Conservation (phyloP, 1,284 basidiomycete species). For the Afroboletus lepidellus region DNA sequence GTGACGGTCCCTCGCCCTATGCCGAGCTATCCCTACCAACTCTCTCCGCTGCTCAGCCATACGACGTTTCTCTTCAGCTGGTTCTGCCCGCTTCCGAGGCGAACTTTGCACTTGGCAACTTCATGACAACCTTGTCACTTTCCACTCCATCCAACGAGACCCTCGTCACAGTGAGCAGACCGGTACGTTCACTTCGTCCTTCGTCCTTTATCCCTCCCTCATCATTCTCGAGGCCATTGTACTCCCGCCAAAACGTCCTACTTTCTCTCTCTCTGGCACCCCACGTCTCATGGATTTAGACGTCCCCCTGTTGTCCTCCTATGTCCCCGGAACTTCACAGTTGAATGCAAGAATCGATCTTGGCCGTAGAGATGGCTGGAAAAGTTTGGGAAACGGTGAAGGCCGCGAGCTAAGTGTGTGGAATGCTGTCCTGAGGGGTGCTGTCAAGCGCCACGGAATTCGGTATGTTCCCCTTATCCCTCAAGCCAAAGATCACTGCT, state of each 20-base stretch:
- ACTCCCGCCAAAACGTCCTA: constrained; percentile 36
- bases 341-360: constrained; percentile 58
- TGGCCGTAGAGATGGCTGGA: constrained; percentile 71
- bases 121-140: constrained; percentile 68
- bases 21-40: constrained; percentile 50
- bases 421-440: constrained; percentile 57
- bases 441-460: constrained; percentile 60
- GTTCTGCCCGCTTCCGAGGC: constrained; percentile 61
- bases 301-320: constrained; percentile 54
- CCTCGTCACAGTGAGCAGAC: constrained; percentile 53
- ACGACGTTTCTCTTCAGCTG: constrained; percentile 69
- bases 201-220: constrained; percentile 2
- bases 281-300: constrained; percentile 46
- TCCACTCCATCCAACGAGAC: constrained; percentile 59
- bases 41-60: constrained; percentile 59
- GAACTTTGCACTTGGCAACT: constrained; percentile 74
- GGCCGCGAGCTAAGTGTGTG: constrained; percentile 68
- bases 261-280: constrained; percentile 39
- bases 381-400: constrained; percentile 58
- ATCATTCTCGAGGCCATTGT: constrained; percentile 53
- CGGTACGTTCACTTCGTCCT: constrained; percentile 47
- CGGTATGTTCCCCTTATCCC: constrained; percentile 44
- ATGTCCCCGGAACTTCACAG: constrained; percentile 45
- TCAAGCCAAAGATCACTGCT: not conserved
- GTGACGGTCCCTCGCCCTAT: constrained; percentile 63